These are phyloP conservation scores for Penicillium bovifimosum DNA, from an alignment of 495 filamentous ascomycete species.

Conservation along the genomic window DNA sequence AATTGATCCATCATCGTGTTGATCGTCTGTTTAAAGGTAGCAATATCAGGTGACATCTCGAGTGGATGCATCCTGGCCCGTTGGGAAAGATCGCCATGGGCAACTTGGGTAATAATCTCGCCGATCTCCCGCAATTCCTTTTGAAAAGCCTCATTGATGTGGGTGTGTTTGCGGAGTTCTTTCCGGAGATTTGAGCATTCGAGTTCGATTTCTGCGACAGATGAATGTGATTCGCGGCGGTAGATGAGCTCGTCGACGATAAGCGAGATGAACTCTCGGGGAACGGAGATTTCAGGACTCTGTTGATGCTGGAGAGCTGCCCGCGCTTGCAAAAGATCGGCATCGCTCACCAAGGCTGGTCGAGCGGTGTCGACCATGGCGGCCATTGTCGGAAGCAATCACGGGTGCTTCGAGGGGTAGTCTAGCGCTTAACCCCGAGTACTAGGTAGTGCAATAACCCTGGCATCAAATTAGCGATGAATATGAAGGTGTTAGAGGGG, in stretches of 20 bases:
- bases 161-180: slow-evolving; percentile 82
- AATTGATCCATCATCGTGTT: slow-evolving; percentile 97
- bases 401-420: neutral
- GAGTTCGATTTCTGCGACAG: slow-evolving; percentile 34
- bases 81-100: slow-evolving; percentile 84
- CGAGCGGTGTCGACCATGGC: slow-evolving; percentile 16
- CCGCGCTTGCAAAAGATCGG: slow-evolving; percentile 55
- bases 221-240: slow-evolving; percentile 21
- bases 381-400: slow-evolving; percentile 12
- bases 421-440: too few species aligned
- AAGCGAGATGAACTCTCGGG: slow-evolving; percentile 53
- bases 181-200: slow-evolving; percentile 61
- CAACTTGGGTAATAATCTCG: slow-evolving; percentile 83
- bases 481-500: neutral
- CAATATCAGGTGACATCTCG: slow-evolving; percentile 93
- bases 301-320: slow-evolving; percentile 65
- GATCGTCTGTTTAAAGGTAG: slow-evolving; percentile 80
- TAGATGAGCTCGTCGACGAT: slow-evolving; percentile 47
- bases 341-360: slow-evolving; percentile 45
- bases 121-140: slow-evolving; percentile 90
- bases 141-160: slow-evolving; percentile 91
- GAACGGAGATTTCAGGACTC: slow-evolving; percentile 53
- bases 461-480: neutral
- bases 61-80: slow-evolving; percentile 84
- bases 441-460: neutral